Conservation (phyloP, 129 eudicot genomes). For the Lonicera japonica region DNA sequence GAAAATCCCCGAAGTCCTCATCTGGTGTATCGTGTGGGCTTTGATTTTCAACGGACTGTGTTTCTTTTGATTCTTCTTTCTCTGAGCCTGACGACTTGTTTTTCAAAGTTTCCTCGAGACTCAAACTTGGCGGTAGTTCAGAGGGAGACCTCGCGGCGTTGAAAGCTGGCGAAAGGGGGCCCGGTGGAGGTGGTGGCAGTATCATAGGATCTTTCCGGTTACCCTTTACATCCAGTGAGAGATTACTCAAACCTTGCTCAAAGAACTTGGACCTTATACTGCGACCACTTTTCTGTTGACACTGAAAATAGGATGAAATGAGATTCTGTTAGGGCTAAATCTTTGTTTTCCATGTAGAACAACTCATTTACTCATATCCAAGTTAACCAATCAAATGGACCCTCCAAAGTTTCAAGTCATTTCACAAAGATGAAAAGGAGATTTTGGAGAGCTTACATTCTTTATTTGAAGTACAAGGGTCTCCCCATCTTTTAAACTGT, state of each 20-base stretch:
- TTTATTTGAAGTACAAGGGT: slow-evolving; percentile 84
- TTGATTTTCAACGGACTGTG: slow-evolving; percentile 19
- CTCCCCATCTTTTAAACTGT: slow-evolving; percentile 96
- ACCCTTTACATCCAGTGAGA: slow-evolving; percentile 45
- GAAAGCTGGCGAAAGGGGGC: slow-evolving; percentile 64
- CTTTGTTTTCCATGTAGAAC: too few species aligned
- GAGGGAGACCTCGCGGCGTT: slow-evolving; percentile 25
- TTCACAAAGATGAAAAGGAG: slow-evolving; percentile 1
- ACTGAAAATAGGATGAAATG: not conserved
- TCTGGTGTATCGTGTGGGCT: slow-evolving; percentile 50
- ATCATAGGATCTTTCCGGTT: slow-evolving; percentile 40
- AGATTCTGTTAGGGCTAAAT: slow-evolving; percentile 6
- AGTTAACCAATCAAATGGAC: too few species aligned
- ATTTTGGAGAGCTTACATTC: slow-evolving; percentile 36
- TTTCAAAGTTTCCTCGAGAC: slow-evolving; percentile 33
- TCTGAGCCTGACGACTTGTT: slow-evolving; percentile 18
- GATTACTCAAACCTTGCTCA: slow-evolving; percentile 67
- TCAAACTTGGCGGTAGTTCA: slow-evolving; percentile 31
- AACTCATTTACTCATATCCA: too few species aligned
- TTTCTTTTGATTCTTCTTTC: slow-evolving; percentile 25
- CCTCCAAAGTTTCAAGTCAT: not conserved
- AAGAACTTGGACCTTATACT: slow-evolving; percentile 56
- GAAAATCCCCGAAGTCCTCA: slow-evolving; percentile 97
- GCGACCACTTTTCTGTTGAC: slow-evolving; percentile 57
- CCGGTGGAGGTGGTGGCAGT: slow-evolving; percentile 88